Conservation (phyloP, 2,329 filamentous ascomycete species). For the Periconia digitata region DNA sequence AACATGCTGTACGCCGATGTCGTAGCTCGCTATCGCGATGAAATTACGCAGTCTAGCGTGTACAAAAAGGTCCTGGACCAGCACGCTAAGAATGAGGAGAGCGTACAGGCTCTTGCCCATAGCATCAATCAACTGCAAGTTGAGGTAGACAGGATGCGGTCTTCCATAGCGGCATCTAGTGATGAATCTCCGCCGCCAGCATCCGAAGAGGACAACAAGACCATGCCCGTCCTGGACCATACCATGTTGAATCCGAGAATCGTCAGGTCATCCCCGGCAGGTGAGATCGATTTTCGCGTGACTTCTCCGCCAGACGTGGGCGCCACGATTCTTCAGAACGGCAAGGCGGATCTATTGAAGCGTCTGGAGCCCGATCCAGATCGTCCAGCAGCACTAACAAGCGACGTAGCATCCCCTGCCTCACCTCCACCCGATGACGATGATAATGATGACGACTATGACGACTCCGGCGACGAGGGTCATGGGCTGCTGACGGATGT, state of each 20-base stretch:
- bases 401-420: conserved; percentile 42
- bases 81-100: conserved; percentile 42
- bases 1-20: conserved; percentile 44
- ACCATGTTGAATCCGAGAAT: conserved; percentile 38
- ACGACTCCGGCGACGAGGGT: conserved; percentile 68
- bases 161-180: conserved; percentile 30
- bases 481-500: conserved; percentile 89
- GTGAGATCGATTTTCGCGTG: conserved; percentile 52
- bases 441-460: conserved; percentile 75
- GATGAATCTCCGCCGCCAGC: conserved; percentile 19
- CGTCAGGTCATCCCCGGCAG: conserved; percentile 42
- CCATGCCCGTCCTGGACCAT: conserved; percentile 28
- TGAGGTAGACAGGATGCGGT: conserved; percentile 43
- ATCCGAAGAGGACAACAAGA: conserved; percentile 19
- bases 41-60: conserved; percentile 35
- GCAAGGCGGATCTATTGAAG: conserved; percentile 55
- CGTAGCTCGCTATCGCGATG: conserved; percentile 42
- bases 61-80: conserved; percentile 42
- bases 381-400: conserved; percentile 42
- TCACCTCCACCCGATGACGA: conserved; percentile 58
- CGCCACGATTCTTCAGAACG: conserved; percentile 51
- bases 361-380: conserved; percentile 50
- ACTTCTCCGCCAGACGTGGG: conserved; percentile 52
- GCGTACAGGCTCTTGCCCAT: conserved; percentile 42
- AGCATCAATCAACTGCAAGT: conserved; percentile 45